Evolutionary conservation across 139 green algal species (phyloP).

Genomic region (Prasinococcaceae sp.): DNA sequence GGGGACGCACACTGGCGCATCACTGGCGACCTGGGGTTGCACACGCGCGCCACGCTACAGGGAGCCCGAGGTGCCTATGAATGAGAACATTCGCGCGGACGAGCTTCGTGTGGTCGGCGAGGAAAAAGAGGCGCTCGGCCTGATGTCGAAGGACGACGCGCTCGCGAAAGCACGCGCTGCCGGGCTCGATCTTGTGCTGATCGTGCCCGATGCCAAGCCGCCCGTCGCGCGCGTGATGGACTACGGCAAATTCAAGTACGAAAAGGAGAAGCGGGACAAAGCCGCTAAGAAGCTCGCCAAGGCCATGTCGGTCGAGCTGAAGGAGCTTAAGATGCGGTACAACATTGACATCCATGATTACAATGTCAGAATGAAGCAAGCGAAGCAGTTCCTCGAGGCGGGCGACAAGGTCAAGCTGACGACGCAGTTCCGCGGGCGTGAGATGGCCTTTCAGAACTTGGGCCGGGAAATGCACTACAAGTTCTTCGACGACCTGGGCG

Average conservation of each 20-base stretch:
- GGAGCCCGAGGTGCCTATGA: too few species aligned
- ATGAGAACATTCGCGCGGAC: too few species aligned
- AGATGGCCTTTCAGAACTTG: constrained; percentile 53
- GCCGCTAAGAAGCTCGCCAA: constrained; percentile 42
- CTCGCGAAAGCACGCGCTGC: not conserved
- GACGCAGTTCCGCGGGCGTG: constrained; percentile 48
- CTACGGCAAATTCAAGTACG: constrained; percentile 53
- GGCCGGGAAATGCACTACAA: constrained; percentile 42
- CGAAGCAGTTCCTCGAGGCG: constrained; percentile 42
- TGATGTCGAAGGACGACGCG: constrained; percentile 23
- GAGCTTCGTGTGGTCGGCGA: too few species aligned
- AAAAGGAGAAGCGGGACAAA: constrained; percentile 50
- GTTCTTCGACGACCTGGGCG: constrained; percentile 24
- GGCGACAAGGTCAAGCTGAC: constrained; percentile 62
- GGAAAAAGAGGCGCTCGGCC: too few species aligned
- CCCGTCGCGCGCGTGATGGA: constrained; percentile 44
- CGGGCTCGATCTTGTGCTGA: constrained; percentile 41
- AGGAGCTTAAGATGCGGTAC: constrained; percentile 70
- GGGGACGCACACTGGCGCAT: too few species aligned
- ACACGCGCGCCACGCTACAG: too few species aligned
- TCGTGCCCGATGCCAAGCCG: constrained; percentile 29
- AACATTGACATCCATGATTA: constrained; percentile 65
- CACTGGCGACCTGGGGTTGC: too few species aligned
- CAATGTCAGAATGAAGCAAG: constrained; percentile 43
- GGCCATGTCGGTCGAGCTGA: constrained; percentile 38